Evolutionary conservation across 1,284 basidiomycete genomes (phyloP), one percentile per base, ranked within the genome.

Genomic region (Rhizoctonia solani): DNA sequence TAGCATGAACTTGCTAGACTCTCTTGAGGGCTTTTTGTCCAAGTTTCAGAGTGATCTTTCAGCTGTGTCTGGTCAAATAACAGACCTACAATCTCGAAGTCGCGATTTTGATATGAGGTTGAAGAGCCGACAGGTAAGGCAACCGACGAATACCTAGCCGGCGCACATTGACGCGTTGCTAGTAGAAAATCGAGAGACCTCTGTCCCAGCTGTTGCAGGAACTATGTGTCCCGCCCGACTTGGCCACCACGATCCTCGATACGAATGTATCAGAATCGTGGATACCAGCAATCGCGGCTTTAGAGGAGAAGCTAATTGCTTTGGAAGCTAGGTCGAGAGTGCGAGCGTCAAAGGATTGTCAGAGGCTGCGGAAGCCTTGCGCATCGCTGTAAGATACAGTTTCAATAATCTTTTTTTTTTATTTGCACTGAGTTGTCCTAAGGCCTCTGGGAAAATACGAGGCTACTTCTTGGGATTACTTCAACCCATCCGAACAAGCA

Each of bases 21-120:
- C 92, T 0, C 83, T 99, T 2, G 89, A 95, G 72, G 82, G 86
- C 1, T 98, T 98, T 76, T 83, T 98, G 9, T 93, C 93, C 1
- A 96, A 93, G 0, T 99, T 99, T 74, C 95, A 98, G 77, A 89
- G 85, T 72, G 95, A 99, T 77, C 82, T 99, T 4, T 90, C 91
- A 2, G 87, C 89, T 1, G 95, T 98, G 3, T 98, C 96, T 1
- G 91, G 93, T 0, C 95, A 99, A 75, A 97, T 99, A 75, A 89
- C 92, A 0, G 91, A 96, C 71, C 82, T 99, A 25, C 96, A 99
- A 75, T 84, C 86, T 69, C 85, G 93, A 41, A 95, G 92, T 74
- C 90, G 92, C 71, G 88, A 90, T 53, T 96, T 99, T 54, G 95
- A 98, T 71, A 85, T 85, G 69, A 85, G 90, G 68, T 81, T 98